A percentile compares a stretch with the other conserved stretches of the same genome.
phyloP scores from a whole-genome alignment of 345 rosid genomes.

The Murraya paniculata region DNA sequence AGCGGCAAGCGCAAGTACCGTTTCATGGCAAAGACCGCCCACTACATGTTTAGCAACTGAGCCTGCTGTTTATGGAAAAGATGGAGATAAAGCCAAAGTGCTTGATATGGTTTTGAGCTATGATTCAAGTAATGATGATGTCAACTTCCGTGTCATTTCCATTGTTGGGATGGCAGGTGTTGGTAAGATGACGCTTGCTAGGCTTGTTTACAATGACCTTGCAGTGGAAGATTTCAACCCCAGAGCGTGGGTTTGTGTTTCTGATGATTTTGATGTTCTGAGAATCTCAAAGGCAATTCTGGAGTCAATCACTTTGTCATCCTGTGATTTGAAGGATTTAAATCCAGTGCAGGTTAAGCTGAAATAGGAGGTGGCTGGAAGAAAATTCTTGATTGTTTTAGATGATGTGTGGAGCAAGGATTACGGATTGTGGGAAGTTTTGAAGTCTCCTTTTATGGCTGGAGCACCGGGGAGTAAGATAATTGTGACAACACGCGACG shows the following conservation, averaged over 20 bases:
- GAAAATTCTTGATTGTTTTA: neutral
- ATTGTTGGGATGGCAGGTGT: neutral
- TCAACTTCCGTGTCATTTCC: neutral
- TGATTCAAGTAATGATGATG: neutral
- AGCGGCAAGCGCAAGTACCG: neutral
- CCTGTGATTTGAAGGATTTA: neutral
- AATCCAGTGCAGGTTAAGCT: neutral
- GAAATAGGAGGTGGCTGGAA: neutral
- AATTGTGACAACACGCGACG: neutral
- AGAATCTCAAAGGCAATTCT: conserved; percentile 10
- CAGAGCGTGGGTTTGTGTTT: conserved; percentile 2
- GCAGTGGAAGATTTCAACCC: neutral
- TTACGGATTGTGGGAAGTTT: neutral
- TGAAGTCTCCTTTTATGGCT: neutral
- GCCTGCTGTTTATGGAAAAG: neutral
- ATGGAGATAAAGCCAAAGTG: neutral
- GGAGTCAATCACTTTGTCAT: neutral
- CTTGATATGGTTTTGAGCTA: neutral
- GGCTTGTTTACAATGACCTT: neutral
- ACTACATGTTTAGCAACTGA: neutral
- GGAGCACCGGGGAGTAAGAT: conserved; percentile 7
- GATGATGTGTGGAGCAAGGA: conserved; percentile 9
- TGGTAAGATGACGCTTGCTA: neutral
- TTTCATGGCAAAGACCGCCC: neutral
- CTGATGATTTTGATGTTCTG: conserved; percentile 12